Base-by-base conservation (phyloP, 1,284 basidiomycete genomes). In the Austroboletus novae-zelandiae region DNA sequence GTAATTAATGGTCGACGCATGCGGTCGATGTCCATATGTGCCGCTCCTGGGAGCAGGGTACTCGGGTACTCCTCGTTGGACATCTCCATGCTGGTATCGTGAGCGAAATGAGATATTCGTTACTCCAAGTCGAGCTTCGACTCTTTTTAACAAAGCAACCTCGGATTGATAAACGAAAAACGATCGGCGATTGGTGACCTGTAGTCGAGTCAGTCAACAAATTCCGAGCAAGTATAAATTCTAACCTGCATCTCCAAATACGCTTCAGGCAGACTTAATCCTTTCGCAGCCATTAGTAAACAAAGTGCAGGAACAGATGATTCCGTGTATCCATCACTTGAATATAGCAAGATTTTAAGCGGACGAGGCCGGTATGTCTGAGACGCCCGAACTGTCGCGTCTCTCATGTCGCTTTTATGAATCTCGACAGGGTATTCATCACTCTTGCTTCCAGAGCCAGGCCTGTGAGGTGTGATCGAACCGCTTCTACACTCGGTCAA, bases 121-220 rank as follows among this genome's bases (percentile, higher is more conserved):
- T 65, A 58, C 56, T 69, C 75, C 57, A 48, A 63, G 66, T 45
- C 81, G 73, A 40, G 71, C 72, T 71, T 96, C 94, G 48, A 96
- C 79, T 49, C 80, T 77, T 58, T 83, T 77, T 57, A 98, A 73
- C n/a, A 96, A 66, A 0, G 78, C 78, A 46, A 95, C 71, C 68
- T 98, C 95, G 37, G 75, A 75, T 43, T 86, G 84, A 68, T 97
- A 98, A 45, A 98, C 91, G 61, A 97, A 98, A 75, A 99, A 99
- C 66, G 76, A 89, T 56, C 83, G 64, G 73, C 81, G 73, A 77
- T 89, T 79, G 74, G 78, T 78, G 67, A 87, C 77, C 62, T 81
- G 27, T 2, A 14, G 1, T 5, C 40, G 30, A 44, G 30, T 52
- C 23, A 52, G 46, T 43, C 35, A 31, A 46, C 30, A 20, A 32